Evolutionary conservation across 768 basidiomycete genomes (phyloP).

Genomic region (Hemileccinum impolitum): DNA sequence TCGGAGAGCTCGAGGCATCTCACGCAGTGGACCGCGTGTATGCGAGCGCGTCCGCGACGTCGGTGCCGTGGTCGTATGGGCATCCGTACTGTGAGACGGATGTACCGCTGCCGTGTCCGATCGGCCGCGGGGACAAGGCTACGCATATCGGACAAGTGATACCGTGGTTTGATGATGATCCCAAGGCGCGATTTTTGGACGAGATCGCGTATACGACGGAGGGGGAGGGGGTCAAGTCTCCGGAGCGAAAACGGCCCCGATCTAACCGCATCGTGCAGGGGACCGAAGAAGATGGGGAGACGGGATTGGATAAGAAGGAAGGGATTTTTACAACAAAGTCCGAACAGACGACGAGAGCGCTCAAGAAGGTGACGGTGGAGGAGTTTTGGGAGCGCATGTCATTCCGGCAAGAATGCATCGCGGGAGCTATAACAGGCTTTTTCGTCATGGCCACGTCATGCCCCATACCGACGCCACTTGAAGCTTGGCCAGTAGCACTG

Average conservation of each 20-base stretch:
- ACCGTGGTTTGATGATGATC: conserved; percentile 95
- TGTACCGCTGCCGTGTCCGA: conserved; percentile 42
- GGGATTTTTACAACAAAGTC: no score
- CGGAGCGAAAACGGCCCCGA: conserved; percentile 56
- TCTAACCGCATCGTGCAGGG: conserved; percentile 13
- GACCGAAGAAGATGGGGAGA: conserved; percentile 22
- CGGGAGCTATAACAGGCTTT: conserved; percentile 91
- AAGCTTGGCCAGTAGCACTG: no score
- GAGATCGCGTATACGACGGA: conserved; percentile 78
- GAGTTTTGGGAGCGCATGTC: conserved; percentile 99
- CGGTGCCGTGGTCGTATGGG: conserved; percentile 63
- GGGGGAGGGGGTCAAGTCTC: conserved; percentile 55
- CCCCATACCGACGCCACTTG: conserved; percentile 5
- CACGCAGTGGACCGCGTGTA: conserved; percentile 47
- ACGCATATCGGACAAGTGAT: conserved; percentile 63
- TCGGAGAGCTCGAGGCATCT: conserved; percentile 61
- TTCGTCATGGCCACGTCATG: conserved; percentile 62
- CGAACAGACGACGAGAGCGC: conserved; percentile 42
- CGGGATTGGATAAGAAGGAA: conserved; percentile 29
- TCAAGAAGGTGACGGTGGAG: conserved; percentile 56
- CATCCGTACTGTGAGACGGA: conserved; percentile 64
- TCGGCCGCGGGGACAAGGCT: conserved; percentile 26
- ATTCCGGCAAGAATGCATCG: conserved; percentile 90
- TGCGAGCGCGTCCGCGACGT: conserved; percentile 17
- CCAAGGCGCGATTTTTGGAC: conserved; percentile 90